Evolutionary conservation across 352 stramenopile species (phyloP).

Genomic region (Phytophthora pinifolia): DNA sequence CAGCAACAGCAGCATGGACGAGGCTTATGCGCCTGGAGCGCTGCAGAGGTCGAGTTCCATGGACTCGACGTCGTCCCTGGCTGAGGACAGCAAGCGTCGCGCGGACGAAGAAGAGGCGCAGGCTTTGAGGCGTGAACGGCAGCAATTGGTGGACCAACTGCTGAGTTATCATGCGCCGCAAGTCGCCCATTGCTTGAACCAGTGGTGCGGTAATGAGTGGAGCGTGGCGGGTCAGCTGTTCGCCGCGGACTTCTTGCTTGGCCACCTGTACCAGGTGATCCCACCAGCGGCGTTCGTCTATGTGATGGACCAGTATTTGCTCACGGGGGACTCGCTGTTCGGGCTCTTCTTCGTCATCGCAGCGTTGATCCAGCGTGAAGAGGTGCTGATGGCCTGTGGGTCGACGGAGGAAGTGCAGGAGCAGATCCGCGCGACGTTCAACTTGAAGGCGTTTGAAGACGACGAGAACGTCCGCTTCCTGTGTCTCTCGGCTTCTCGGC

Average conservation of each 20-base stretch:
- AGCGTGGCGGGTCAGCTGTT: constrained; percentile 57
- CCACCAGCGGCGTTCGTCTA: constrained; percentile 59
- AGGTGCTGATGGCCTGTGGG: constrained; percentile 36
- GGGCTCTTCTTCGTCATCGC: constrained; percentile 73
- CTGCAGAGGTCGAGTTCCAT: constrained; percentile 35
- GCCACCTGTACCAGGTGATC: constrained; percentile 69
- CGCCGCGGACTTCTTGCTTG: constrained; percentile 56
- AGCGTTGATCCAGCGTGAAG: constrained; percentile 45
- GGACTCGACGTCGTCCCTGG: constrained; percentile 39
- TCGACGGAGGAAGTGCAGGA: constrained; percentile 42
- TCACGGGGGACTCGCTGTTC: constrained; percentile 70
- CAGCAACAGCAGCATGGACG: constrained; percentile 35
- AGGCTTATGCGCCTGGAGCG: constrained; percentile 10
- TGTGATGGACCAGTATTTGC: constrained; percentile 79
- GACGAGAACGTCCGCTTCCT: constrained; percentile 53
- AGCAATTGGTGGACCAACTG: constrained; percentile 72
- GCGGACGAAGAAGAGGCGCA: constrained; percentile 39
- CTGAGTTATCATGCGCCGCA: constrained; percentile 75
- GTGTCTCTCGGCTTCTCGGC: constrained; percentile 56
- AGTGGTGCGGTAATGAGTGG: constrained; percentile 77
- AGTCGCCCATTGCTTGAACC: constrained; percentile 63
- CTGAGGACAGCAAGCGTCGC: constrained; percentile 28
- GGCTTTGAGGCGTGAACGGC: constrained; percentile 39
- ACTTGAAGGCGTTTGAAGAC: constrained; percentile 32
- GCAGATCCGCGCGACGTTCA: constrained; percentile 43